Evolutionary conservation across 2,329 filamentous ascomycete genomes (phyloP).

Genomic region (Penicillium rolfsii): DNA sequence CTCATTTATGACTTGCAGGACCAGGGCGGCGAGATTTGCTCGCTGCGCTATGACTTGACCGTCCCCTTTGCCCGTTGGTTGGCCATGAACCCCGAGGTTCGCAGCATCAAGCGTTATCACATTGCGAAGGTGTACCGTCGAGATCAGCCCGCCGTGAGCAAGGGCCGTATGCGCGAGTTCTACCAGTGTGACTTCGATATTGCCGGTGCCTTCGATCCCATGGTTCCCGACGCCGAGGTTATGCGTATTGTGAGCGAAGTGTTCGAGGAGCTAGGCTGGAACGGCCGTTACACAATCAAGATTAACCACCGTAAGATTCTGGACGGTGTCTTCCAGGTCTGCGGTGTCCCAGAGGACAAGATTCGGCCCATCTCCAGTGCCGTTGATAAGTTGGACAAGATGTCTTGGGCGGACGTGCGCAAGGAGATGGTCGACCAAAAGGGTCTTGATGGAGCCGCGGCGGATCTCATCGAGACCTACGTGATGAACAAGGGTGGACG

Average conservation of each 20-base stretch:
- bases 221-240: conserved; percentile 91
- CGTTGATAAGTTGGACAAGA: conserved; percentile 94
- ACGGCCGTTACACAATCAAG: conserved; percentile 80
- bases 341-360: conserved; percentile 84
- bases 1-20: conserved; percentile 89
- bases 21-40: conserved; percentile 83
- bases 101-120: conserved; percentile 90
- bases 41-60: conserved; percentile 82
- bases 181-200: conserved; percentile 98
- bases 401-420: conserved; percentile 84
- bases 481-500: conserved; percentile 75
- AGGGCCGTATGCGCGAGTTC: conserved; percentile 92
- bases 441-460: conserved; percentile 73
- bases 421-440: conserved; percentile 95
- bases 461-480: conserved; percentile 85
- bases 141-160: conserved; percentile 83
- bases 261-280: conserved; percentile 77
- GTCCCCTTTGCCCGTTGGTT: conserved; percentile 91
- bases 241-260: conserved; percentile 82
- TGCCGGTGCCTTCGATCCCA: conserved; percentile 80
- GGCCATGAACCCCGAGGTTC: conserved; percentile 82
- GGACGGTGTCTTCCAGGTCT: conserved; percentile 88
- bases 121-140: conserved; percentile 88
- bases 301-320: conserved; percentile 94
- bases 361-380: conserved; percentile 87